Percentiles rank a stretch among this genome's conserved stretches.
phyloP scores from a whole-genome alignment of 2,329 filamentous ascomycete genomes.

The Penicillium psychrosexuale region DNA sequence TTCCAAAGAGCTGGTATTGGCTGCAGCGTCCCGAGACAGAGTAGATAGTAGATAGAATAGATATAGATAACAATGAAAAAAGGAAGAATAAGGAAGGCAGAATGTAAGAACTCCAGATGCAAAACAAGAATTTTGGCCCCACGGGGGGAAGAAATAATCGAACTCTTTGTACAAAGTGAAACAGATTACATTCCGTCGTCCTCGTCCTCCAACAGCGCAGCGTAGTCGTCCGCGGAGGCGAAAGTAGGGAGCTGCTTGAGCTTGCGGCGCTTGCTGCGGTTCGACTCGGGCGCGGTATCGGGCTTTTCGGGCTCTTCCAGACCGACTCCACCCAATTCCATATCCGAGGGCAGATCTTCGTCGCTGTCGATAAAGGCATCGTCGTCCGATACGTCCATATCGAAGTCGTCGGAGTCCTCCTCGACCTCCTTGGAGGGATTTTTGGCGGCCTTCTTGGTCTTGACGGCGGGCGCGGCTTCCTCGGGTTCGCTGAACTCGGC shows the following conservation, averaged over 20 bases:
- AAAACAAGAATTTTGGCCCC: slow-evolving; percentile 1
- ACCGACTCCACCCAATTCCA: slow-evolving; percentile 46
- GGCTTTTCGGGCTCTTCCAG: slow-evolving; percentile 39
- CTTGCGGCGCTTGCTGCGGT: slow-evolving; percentile 68
- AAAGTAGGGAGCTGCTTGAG: slow-evolving; percentile 89
- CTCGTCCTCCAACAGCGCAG: slow-evolving; percentile 73
- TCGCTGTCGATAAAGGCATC: slow-evolving; percentile 52
- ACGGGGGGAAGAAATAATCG: background rate
- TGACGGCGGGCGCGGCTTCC: slow-evolving; percentile 27
- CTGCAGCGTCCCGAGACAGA: background rate
- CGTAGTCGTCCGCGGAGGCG: slow-evolving; percentile 91
- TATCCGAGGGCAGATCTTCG: slow-evolving; percentile 52
- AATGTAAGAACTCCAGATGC: slow-evolving; percentile 8
- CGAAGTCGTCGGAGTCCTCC: slow-evolving; percentile 55
- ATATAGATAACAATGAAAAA: slow-evolving; percentile 3
- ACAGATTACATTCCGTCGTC: slow-evolving; percentile 48
- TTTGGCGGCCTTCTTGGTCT: slow-evolving; percentile 24
- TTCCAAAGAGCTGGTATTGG: background rate
- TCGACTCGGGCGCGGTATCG: slow-evolving; percentile 40
- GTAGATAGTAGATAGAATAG: background rate
- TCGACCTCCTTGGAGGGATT: slow-evolving; percentile 39
- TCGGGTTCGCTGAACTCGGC: slow-evolving; percentile 49
- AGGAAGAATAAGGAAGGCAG: too few species aligned
- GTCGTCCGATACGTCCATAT: slow-evolving; percentile 47
- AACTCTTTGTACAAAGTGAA: slow-evolving; percentile 1